Evolutionary conservation across 1,139 yeast species (phyloP).

Genomic region (Magnusiomyces sp.): DNA sequence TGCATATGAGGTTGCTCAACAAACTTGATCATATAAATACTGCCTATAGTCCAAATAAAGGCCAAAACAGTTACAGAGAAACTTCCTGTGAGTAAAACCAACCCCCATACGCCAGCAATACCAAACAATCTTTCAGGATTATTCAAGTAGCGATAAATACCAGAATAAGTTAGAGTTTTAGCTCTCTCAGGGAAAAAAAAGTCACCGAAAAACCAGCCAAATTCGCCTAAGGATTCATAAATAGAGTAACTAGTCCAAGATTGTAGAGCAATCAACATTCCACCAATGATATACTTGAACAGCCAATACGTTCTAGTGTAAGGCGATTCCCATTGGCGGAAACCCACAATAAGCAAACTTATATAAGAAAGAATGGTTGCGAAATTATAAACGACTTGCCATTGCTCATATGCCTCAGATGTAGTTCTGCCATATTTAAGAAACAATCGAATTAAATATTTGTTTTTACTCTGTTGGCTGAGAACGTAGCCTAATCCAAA

Average conservation of each 20-base stretch:
- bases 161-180: slow-evolving; percentile 56
- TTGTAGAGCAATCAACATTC: slow-evolving; percentile 50
- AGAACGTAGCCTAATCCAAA: slow-evolving; percentile 47
- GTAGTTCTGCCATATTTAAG: slow-evolving; percentile 61
- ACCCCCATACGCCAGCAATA: slow-evolving; percentile 78
- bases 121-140: slow-evolving; percentile 82
- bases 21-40: slow-evolving; percentile 59
- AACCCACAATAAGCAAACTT: slow-evolving; percentile 30
- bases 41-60: slow-evolving; percentile 59
- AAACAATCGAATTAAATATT: slow-evolving; percentile 59
- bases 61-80: slow-evolving; percentile 50
- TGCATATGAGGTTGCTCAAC: slow-evolving; percentile 78
- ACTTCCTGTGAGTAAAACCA: slow-evolving; percentile 55
- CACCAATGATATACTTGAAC: slow-evolving; percentile 53
- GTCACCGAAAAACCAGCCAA: slow-evolving; percentile 89
- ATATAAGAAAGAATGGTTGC: slow-evolving; percentile 39
- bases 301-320: slow-evolving; percentile 32
- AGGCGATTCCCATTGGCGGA: slow-evolving; percentile 34
- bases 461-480: slow-evolving; percentile 51
- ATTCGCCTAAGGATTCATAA: slow-evolving; percentile 67
- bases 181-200: slow-evolving; percentile 59
- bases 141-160: slow-evolving; percentile 75
- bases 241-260: slow-evolving; percentile 67
- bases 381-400: slow-evolving; percentile 64
- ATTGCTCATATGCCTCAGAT: slow-evolving; percentile 62